Conservation (phyloP, 2,329 filamentous ascomycete species). For the Bipolaris zeicola region DNA sequence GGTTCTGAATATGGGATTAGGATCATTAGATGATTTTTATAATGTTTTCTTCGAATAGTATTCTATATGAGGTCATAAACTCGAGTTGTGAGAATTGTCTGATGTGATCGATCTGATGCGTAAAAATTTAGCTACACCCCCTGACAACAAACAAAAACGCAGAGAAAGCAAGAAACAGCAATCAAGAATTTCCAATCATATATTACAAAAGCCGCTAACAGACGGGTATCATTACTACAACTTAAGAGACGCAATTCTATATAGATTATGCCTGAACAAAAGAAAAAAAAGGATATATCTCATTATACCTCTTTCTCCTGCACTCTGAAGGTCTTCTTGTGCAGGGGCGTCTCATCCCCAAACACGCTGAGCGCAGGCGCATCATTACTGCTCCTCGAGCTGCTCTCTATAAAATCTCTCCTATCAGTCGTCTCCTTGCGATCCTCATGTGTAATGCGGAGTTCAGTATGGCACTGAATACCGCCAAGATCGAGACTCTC, state of each 20-base stretch:
- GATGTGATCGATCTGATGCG: no score
- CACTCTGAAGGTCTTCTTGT: slow-evolving; percentile 15
- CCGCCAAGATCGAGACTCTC: slow-evolving; percentile 24
- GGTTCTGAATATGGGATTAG: background rate
- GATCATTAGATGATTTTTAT: background rate
- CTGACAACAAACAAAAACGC: no score
- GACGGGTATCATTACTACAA: no score
- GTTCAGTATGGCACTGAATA: slow-evolving; percentile 34
- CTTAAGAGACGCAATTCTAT: no score
- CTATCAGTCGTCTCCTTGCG: slow-evolving; percentile 6
- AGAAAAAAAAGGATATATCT: background rate
- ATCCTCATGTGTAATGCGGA: slow-evolving; percentile 8
- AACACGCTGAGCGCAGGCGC: slow-evolving; percentile 25
- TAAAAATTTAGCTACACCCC: no score
- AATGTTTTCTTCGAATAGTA: no score
- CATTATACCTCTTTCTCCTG: slow-evolving; percentile 6
- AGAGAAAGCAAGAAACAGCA: no score
- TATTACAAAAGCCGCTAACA: no score
- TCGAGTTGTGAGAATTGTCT: no score
- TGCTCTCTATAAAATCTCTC: slow-evolving; percentile 11
- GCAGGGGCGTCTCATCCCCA: slow-evolving; percentile 36
- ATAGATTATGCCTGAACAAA: background rate
- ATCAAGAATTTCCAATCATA: no score
- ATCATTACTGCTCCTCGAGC: slow-evolving; percentile 30
- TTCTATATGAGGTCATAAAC: no score